Conservation (phyloP, 306 rosid species). For the Prunus padus region DNA sequence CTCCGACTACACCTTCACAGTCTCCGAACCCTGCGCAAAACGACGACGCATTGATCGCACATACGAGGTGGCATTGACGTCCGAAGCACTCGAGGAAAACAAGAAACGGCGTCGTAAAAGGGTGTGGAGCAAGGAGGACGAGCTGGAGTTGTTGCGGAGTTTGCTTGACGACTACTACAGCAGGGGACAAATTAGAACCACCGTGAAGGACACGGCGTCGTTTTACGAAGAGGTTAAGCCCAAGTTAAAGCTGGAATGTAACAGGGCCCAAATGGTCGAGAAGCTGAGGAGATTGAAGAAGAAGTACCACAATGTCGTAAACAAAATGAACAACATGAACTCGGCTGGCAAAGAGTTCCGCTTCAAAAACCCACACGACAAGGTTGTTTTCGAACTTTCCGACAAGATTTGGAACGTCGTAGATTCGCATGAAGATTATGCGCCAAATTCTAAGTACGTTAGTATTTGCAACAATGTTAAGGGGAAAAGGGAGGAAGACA, state of each 20-base stretch:
- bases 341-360: conserved; percentile 45
- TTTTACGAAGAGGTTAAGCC: conserved; percentile 50
- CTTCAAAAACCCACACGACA: conserved; percentile 65
- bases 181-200: conserved; percentile 33
- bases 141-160: conserved; percentile 66
- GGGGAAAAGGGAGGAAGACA: not conserved
- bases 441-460: too few species aligned
- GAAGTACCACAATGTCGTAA: conserved; percentile 51
- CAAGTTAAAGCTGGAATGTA: conserved; percentile 59
- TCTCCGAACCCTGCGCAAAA: conserved; percentile 23
- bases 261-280: conserved; percentile 63
- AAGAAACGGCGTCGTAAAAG: conserved; percentile 24
- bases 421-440: not conserved
- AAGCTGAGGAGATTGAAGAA: conserved; percentile 75
- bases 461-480: not conserved
- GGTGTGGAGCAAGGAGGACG: conserved; percentile 76
- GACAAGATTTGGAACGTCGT: conserved; percentile 58
- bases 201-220: conserved; percentile 27
- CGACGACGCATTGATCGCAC: conserved; percentile 39
- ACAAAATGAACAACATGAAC: conserved; percentile 32
- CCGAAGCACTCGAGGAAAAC: not conserved
- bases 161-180: conserved; percentile 60
- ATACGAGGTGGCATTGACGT: not conserved
- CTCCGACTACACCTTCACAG: conserved; percentile 16
- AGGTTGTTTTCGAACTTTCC: conserved; percentile 64